Conservation (phyloP, 2,329 filamentous ascomycete genomes). For the Fusarium proliferatum region DNA sequence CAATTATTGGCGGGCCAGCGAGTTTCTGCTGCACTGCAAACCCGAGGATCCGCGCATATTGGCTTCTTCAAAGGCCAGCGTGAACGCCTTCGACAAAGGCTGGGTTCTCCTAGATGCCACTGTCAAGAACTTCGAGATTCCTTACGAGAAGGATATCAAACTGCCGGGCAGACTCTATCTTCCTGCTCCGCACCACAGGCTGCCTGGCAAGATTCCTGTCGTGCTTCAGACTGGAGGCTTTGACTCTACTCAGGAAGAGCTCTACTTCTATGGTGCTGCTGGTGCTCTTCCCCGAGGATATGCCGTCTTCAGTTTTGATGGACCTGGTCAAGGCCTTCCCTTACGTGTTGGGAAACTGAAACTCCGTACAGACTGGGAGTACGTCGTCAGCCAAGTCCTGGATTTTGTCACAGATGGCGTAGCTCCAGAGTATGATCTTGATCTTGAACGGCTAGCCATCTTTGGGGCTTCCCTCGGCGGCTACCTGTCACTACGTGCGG, state of each 20-base stretch:
- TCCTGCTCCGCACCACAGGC: conserved; percentile 38
- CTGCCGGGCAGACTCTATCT: conserved; percentile 54
- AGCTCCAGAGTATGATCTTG: conserved; percentile 46
- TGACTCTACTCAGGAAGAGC: conserved; percentile 55
- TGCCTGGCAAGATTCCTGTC: conserved; percentile 48
- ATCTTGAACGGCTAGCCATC: conserved; percentile 52
- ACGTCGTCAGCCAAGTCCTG: conserved; percentile 48
- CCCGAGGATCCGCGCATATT: conserved; percentile 45
- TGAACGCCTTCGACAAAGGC: conserved; percentile 41
- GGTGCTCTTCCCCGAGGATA: conserved; percentile 51
- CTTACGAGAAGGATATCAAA: conserved; percentile 48
- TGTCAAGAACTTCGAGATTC: conserved; percentile 50
- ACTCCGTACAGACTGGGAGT: conserved; percentile 54
- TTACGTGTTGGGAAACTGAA: conserved; percentile 44
- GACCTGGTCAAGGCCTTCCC: conserved; percentile 57
- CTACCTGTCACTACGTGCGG: conserved; percentile 58
- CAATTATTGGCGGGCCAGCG: conserved; percentile 54
- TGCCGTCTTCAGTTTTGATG: conserved; percentile 58
- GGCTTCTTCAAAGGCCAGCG: conserved; percentile 4
- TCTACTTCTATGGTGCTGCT: conserved; percentile 50
- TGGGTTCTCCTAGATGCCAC: conserved; percentile 44
- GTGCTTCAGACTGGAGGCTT: conserved; percentile 51
- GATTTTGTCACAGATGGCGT: conserved; percentile 43
- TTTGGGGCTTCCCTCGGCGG: conserved; percentile 56
- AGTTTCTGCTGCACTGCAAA: conserved; percentile 46